Evolutionary conservation across 176 grass and related monocot genomes (phyloP), one percentile per base, ranked within the genome.

Genomic region (Juncus effusus): DNA sequence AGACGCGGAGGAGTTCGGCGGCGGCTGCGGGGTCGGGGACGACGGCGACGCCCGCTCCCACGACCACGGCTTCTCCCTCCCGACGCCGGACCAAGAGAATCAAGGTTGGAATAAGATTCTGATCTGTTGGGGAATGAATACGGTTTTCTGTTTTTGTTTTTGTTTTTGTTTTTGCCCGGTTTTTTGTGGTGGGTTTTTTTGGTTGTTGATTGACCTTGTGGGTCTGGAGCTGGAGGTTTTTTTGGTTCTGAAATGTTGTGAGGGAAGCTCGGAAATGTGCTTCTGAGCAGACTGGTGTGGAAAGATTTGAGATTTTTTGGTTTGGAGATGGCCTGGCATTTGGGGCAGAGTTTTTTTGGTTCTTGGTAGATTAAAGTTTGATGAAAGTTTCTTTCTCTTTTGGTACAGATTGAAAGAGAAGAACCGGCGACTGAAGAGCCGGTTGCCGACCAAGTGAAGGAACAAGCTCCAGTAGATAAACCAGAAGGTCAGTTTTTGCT

Each of bases 1-100:
- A 94, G 3, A 94, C 90, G 10, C 51, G 90, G 68, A 66, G 90
- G 47, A 83, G 80, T 73, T 52, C 84, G 37, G 84, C 76, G 1
- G 71, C 14, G 44, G 63, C 79, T 45, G 74, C 74, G 15, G 61
- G 40, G 10, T 50, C 57, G 1, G 13, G 74, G 39, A 55, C 64
- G 10, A 7, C 16, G 61, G 16, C 54, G 14, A 3, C 47, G 66
- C 14, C 63, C 0, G 7, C 75, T 4, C 19, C 74, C 3, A 4
- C 74, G 3, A 67, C 78, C 52, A 56, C 2, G 38, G 1, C 71
- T 51, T 72, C 85, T 9, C 13, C 81, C 0, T 45, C 78, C 2
- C 49, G 51, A 54, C 82, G 90, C 7, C 71, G 72, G 35, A 65
- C 73, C 3, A 89, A 95, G 67, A 82, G 90, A 50, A 57, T 83